A percentile compares a stretch with the other conserved stretches of the same genome.
These are phyloP conservation scores for Jackrogersella multiformis DNA, from an alignment of 495 filamentous ascomycete genomes.

Conservation along the genomic window DNA sequence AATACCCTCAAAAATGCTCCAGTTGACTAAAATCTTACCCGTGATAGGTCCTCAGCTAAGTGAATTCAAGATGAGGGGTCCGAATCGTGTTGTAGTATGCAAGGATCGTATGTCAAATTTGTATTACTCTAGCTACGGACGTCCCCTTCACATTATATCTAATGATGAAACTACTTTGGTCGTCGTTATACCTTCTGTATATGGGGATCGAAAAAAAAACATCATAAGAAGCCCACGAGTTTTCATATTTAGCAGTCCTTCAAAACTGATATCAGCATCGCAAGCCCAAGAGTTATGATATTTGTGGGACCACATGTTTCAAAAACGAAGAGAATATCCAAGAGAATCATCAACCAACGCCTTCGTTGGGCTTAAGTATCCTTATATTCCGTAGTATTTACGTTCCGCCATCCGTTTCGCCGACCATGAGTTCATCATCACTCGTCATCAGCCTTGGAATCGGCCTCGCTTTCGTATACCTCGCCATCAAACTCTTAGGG, in stretches of 20 bases:
- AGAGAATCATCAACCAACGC: background rate
- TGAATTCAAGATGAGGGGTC: background rate
- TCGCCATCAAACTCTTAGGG: constrained; percentile 9
- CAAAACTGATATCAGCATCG: background rate
- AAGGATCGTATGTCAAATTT: background rate
- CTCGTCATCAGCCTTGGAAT: constrained; percentile 13
- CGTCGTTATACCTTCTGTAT: background rate
- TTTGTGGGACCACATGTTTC: background rate
- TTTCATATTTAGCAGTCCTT: background rate
- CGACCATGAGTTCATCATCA: constrained; percentile 7
- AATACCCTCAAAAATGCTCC: background rate
- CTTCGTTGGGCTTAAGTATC: background rate
- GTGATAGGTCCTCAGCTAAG: background rate
- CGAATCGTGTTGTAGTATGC: background rate
- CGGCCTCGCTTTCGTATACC: background rate
- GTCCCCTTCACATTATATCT: background rate
- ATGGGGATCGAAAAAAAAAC: background rate
- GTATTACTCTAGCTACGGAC: background rate
- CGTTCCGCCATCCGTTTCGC: background rate
- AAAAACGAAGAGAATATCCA: background rate
- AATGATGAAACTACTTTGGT: background rate
- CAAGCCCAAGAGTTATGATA: background rate
- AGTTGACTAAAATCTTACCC: background rate
- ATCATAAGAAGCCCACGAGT: background rate
- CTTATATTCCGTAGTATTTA: background rate